Percentiles rank a stretch among this genome's conserved stretches.
Evolutionary conservation across 2,329 filamentous ascomycete genomes (phyloP).

Genomic region (Xylariaceae sp.): DNA sequence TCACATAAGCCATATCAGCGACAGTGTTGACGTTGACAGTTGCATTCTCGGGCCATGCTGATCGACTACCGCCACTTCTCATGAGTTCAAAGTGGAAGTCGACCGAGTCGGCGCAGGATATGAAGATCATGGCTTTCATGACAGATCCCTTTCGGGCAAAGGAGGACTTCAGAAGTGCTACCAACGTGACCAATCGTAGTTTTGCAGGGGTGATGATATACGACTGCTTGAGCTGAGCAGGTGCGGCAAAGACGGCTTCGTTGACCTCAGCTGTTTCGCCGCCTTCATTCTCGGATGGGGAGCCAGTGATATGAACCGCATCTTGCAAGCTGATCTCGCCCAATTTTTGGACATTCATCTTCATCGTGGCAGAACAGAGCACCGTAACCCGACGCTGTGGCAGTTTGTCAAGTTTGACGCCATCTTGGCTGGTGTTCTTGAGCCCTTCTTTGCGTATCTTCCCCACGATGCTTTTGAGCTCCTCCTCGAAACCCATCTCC

Average conservation of each 20-base stretch:
- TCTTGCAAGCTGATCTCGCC: constrained; percentile 95
- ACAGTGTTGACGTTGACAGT: constrained; percentile 55
- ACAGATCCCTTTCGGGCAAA: constrained; percentile 86
- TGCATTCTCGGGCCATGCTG: constrained; percentile 20
- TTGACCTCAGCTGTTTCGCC: constrained; percentile 43
- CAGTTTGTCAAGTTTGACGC: constrained; percentile 57
- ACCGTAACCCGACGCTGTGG: constrained; percentile 78
- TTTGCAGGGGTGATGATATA: constrained; percentile 87
- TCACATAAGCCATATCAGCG: constrained; percentile 67
- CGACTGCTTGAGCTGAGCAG: constrained; percentile 88
- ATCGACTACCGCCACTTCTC: constrained; percentile 35
- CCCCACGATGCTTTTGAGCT: constrained; percentile 80
- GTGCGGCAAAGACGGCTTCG: constrained; percentile 68
- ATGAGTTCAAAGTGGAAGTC: constrained; percentile 94
- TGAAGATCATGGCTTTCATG: constrained; percentile 96
- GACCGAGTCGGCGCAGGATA: constrained; percentile 94
- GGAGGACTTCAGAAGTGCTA: constrained; percentile 77
- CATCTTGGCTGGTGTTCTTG: constrained; percentile 56
- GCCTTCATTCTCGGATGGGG: constrained; percentile 47
- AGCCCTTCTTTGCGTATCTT: constrained; percentile 66
- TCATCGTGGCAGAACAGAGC: constrained; percentile 94
- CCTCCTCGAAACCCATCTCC: constrained; percentile 95
- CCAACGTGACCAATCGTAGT: constrained; percentile 81
- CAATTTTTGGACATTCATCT: constrained; percentile 91
- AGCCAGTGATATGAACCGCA: constrained; percentile 77